Conservation (phyloP, 1,284 basidiomycete species). For the Rugosomyces carneus region DNA sequence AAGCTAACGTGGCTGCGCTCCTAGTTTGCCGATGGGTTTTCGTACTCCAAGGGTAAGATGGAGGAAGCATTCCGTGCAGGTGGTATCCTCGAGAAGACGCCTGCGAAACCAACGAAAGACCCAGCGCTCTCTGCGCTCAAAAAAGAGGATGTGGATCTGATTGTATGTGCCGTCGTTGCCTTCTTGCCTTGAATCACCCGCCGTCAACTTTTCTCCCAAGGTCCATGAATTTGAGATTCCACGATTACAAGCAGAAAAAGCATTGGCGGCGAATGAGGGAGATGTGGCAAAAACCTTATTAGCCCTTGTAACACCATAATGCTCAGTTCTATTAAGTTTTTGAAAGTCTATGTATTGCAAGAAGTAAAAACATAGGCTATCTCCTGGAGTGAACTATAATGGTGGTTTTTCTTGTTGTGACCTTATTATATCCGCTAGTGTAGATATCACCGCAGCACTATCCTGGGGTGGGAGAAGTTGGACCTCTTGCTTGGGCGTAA, state of each 20-base stretch:
- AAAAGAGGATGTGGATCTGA: conserved; percentile 58
- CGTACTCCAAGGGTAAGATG: conserved; percentile 61
- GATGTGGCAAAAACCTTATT: conserved; percentile 39
- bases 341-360: too few relatives aligned
- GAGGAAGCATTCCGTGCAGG: conserved; percentile 54
- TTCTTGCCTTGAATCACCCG: too few relatives aligned
- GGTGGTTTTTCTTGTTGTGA: too few relatives aligned
- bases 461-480: too few relatives aligned
- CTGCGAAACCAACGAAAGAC: conserved; percentile 35
- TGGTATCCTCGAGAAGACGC: conserved; percentile 49
- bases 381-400: too few relatives aligned
- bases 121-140: conserved; percentile 36
- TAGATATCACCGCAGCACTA: too few relatives aligned
- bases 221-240: conserved; percentile 61
- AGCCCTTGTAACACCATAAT: conserved; percentile 28
- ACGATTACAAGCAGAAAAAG: conserved; percentile 50
- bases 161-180: too few relatives aligned
- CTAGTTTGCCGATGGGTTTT: conserved; percentile 59
- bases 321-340: neutral
- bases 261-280: conserved; percentile 42
- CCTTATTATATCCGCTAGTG: too few relatives aligned
- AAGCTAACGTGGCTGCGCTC: neutral
- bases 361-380: too few relatives aligned
- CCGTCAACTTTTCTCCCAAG: too few relatives aligned
- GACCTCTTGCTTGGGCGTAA: too few relatives aligned